Base-by-base conservation (phyloP, 2,329 filamentous ascomycete genomes). In the Fusarium humuli region DNA sequence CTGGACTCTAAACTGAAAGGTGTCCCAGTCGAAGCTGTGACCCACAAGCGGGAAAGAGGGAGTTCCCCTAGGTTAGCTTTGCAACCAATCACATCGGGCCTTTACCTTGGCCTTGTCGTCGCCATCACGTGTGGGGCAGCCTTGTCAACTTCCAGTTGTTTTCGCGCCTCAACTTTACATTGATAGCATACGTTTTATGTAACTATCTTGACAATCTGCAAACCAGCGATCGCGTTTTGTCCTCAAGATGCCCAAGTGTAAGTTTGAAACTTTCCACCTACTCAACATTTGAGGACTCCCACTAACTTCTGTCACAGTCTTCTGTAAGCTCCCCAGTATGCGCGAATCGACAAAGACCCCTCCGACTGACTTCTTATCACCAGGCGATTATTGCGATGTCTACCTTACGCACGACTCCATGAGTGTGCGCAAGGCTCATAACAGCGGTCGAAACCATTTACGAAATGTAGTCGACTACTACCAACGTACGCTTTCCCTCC, bases 321-420 rank as follows among this genome's bases (percentile, higher is more conserved):
- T 71, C 61, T 69, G 76, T 76, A 70, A 59, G 74, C 55, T 55
- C 30, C 55, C 23, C 47, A 45, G 55, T 53, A 48, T 63, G 42
- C 61, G 58, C 58, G 41, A 60, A 41, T 40, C 60, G 34, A 56
- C 27, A 25, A n/a, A 65, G 52, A 47, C 65, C 49, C 61, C 61
- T 61, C 70, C 32, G 29, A 65, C 73, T 77, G 55, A 77, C 66
- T 68, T 61, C 42, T 55, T 86, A 82, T 23, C 25, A 20, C 55
- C 42, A 83, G 82, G 94, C 87, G 96, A 99, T 82, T 99, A 99
- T 83, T 99, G 96, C 88, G 96, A 99, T 92, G 96, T 99, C 82
- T 99, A 99, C 88, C 92, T 99, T 76, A 99, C 96, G 74, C 96
- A 99, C 88, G 96, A 99, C 87, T 97, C 94, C 47, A 98, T 98